A percentile compares a stretch with the other conserved stretches of the same genome.
Evolutionary conservation across 2,329 filamentous ascomycete species (phyloP).

Genomic region (Ceratocystiopsis sp.): DNA sequence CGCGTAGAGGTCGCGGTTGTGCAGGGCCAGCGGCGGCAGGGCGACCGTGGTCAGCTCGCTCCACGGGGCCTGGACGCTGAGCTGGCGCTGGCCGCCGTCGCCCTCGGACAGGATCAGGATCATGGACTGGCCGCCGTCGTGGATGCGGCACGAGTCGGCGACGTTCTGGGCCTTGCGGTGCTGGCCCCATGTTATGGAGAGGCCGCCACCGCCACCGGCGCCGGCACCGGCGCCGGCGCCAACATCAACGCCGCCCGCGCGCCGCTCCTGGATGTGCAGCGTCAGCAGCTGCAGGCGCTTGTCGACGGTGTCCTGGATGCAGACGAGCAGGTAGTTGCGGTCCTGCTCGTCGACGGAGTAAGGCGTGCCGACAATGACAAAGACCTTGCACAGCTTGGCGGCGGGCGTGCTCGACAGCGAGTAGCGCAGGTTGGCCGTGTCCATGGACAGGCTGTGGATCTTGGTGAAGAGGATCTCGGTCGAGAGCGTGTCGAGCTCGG

Average conservation of each 20-base stretch:
- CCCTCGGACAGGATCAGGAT: slow-evolving; percentile 55
- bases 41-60: slow-evolving; percentile 50
- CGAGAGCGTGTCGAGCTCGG: slow-evolving; percentile 52
- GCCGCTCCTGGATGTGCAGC: slow-evolving; percentile 32
- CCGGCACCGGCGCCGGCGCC: slow-evolving; percentile 5
- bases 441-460: slow-evolving; percentile 48
- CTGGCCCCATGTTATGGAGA: slow-evolving; percentile 27
- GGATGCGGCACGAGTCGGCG: slow-evolving; percentile 54
- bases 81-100: slow-evolving; percentile 42
- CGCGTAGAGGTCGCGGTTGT: slow-evolving; percentile 4
- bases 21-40: slow-evolving; percentile 42
- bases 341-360: slow-evolving; percentile 35
- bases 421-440: slow-evolving; percentile 44
- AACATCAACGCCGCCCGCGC: slow-evolving; percentile 13
- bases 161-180: slow-evolving; percentile 47
- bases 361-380: slow-evolving; percentile 45
- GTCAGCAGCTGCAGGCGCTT: slow-evolving; percentile 51
- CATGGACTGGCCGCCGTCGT: slow-evolving; percentile 48
- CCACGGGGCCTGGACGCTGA: slow-evolving; percentile 64
- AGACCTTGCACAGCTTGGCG: slow-evolving; percentile 41
- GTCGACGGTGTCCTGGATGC: slow-evolving; percentile 52
- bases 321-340: slow-evolving; percentile 42
- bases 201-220: not conserved
- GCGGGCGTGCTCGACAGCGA: slow-evolving; percentile 37
- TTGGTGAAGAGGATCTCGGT: slow-evolving; percentile 58